Evolutionary conservation across 1,139 yeast species (phyloP).

Genomic region (Lodderomyces beijingensis): DNA sequence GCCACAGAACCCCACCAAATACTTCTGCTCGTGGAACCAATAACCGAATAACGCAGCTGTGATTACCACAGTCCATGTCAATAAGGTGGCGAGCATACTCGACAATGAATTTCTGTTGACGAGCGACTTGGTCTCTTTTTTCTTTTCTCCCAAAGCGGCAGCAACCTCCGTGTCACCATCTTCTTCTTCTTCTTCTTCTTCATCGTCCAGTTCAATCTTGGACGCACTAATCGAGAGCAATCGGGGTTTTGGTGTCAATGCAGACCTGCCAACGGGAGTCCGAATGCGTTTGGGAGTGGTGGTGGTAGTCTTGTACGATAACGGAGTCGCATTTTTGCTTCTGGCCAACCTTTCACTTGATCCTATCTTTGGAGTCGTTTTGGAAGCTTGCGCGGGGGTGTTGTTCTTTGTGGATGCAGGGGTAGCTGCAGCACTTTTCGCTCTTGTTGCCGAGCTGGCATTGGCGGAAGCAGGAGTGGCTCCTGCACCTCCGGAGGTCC

Average conservation of each 20-base stretch:
- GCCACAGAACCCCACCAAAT: constrained; percentile 66
- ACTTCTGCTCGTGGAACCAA: constrained; percentile 62
- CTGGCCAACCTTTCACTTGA: constrained; percentile 1
- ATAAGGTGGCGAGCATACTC: constrained; percentile 14
- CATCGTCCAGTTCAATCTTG: constrained; percentile 8
- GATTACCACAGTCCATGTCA: constrained; percentile 28
- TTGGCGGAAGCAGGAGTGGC: too few relatives aligned
- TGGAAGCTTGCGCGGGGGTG: not conserved
- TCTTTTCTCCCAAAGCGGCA: not conserved
- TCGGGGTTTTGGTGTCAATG: constrained; percentile 19
- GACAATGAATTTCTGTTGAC: constrained; percentile 1
- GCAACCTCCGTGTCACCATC: constrained; percentile 11
- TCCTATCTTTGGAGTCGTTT: constrained; percentile 4
- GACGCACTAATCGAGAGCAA: constrained; percentile 15
- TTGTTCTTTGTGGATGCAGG: too few relatives aligned
- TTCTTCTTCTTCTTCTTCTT: constrained; percentile 14
- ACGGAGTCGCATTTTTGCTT: constrained; percentile 5
- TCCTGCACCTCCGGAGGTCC: too few relatives aligned
- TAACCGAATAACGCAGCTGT: constrained; percentile 32
- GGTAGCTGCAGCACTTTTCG: too few relatives aligned
- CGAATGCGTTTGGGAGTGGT: constrained; percentile 5
- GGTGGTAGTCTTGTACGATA: too few relatives aligned
- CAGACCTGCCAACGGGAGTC: constrained; percentile 7
- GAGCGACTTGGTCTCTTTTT: constrained; percentile 1
- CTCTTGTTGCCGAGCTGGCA: too few relatives aligned